phyloP scores from a whole-genome alignment of 2,329 filamentous ascomycete species.

The Exserohilum turcica region DNA sequence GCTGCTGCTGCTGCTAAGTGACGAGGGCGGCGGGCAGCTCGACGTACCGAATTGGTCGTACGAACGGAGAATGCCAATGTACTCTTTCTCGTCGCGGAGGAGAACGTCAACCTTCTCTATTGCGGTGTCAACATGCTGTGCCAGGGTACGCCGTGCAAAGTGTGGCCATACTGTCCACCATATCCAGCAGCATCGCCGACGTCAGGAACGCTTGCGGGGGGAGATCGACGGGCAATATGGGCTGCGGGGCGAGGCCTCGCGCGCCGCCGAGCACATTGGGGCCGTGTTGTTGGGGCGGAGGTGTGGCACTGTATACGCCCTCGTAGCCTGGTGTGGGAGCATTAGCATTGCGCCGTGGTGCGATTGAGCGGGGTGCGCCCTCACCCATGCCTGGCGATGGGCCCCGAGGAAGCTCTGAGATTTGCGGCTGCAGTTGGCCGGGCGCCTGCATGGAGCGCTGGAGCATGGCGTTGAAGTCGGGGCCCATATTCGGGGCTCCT shows the following conservation, averaged over 20 bases:
- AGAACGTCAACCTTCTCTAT: slow-evolving; percentile 93
- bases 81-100: slow-evolving; percentile 89
- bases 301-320: slow-evolving; percentile 46
- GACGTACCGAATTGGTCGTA: slow-evolving; percentile 94
- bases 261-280: slow-evolving; percentile 40
- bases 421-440: slow-evolving; percentile 26
- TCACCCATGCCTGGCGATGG: slow-evolving; percentile 36
- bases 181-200: slow-evolving; percentile 89
- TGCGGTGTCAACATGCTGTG: slow-evolving; percentile 19
- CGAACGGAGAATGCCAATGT: slow-evolving; percentile 88
- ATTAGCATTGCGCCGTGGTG: slow-evolving; percentile 21
- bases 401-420: slow-evolving; percentile 30
- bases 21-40: neutral
- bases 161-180: slow-evolving; percentile 79
- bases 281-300: slow-evolving; percentile 57
- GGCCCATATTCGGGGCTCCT: slow-evolving; percentile 36
- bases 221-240: slow-evolving; percentile 51
- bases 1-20: neutral
- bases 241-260: slow-evolving; percentile 27
- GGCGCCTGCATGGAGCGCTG: slow-evolving; percentile 44
- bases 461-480: slow-evolving; percentile 46
- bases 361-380: slow-evolving; percentile 6
- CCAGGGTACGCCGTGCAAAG: slow-evolving; percentile 4
- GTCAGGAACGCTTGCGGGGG: slow-evolving; percentile 99
- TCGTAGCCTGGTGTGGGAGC: slow-evolving; percentile 36